These are phyloP conservation scores for Fusarium aywerte DNA, from an alignment of 2,329 filamentous ascomycete species.

Conservation along the genomic window DNA sequence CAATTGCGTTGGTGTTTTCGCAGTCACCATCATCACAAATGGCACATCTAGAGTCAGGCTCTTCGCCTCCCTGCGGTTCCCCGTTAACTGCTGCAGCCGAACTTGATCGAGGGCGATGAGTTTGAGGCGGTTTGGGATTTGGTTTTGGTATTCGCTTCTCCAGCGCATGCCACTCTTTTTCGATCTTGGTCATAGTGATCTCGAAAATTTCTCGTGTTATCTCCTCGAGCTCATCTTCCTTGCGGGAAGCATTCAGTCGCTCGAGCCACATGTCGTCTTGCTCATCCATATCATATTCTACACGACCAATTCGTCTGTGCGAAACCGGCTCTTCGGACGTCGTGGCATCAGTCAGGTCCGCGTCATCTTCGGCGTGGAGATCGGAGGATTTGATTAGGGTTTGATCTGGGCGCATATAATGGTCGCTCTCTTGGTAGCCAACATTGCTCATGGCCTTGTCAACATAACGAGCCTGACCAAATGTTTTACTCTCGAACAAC, in stretches of 20 bases:
- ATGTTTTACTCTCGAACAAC: slow-evolving; percentile 84
- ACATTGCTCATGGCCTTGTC: slow-evolving; percentile 96
- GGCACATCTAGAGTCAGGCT: slow-evolving; percentile 96
- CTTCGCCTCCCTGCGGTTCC: slow-evolving; percentile 83
- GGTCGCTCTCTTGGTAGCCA: slow-evolving; percentile 94
- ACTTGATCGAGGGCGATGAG: slow-evolving; percentile 89
- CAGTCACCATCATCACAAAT: slow-evolving; percentile 99
- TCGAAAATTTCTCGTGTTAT: slow-evolving; percentile 96
- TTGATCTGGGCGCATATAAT: slow-evolving; percentile 81
- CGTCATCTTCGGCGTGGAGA: slow-evolving; percentile 68
- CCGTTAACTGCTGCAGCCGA: slow-evolving; percentile 96
- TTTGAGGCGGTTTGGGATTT: slow-evolving; percentile 95
- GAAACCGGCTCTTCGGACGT: slow-evolving; percentile 48
- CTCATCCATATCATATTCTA: slow-evolving; percentile 99
- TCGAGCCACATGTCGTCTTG: slow-evolving; percentile 98
- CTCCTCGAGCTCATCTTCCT: slow-evolving; percentile 76
- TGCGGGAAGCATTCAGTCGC: slow-evolving; percentile 80
- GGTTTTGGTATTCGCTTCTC: slow-evolving; percentile 98
- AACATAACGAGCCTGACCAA: slow-evolving; percentile 89
- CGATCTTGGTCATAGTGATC: slow-evolving; percentile 98
- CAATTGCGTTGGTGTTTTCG: slow-evolving; percentile 98
- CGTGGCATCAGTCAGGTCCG: slow-evolving; percentile 55
- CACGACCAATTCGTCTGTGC: slow-evolving; percentile 72
- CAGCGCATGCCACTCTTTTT: slow-evolving; percentile 97
- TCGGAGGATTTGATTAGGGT: slow-evolving; percentile 74